A percentile compares a stretch with the other conserved stretches of the same genome.
Conservation (phyloP, 2,329 filamentous ascomycete species). For the Hypoxylon sp. region DNA sequence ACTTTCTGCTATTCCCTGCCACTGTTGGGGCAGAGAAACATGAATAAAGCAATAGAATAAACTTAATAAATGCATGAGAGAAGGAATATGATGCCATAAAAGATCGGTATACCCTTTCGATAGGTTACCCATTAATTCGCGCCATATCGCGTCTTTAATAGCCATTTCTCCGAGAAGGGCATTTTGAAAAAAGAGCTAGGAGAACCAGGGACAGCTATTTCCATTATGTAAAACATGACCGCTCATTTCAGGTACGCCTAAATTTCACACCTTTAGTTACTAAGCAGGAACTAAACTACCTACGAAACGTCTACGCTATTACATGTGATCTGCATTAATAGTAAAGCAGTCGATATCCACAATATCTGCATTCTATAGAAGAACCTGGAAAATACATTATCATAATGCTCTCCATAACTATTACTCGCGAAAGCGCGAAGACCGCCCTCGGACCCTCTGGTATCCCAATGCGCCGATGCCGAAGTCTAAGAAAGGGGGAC, state of each 20-base stretch:
- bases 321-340: no score
- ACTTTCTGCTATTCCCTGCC: neutral
- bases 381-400: no score
- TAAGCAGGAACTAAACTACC: no score
- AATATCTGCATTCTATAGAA: no score
- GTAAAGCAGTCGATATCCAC: no score
- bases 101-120: neutral
- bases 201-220: neutral
- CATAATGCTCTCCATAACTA: no score
- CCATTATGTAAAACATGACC: neutral
- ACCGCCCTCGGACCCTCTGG: neutral
- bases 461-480: constrained; percentile 32
- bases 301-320: no score
- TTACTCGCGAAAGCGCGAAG: neutral
- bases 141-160: constrained; percentile 2
- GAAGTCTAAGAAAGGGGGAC: neutral
- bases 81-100: neutral
- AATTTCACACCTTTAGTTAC: no score
- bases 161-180: neutral
- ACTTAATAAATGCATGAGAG: neutral
- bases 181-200: neutral
- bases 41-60: neutral
- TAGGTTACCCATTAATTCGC: neutral
- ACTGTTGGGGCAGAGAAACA: neutral
- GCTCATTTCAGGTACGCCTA: neutral